Base-by-base conservation (phyloP, 805 yeast genomes). In the Candida parachauliodes region DNA sequence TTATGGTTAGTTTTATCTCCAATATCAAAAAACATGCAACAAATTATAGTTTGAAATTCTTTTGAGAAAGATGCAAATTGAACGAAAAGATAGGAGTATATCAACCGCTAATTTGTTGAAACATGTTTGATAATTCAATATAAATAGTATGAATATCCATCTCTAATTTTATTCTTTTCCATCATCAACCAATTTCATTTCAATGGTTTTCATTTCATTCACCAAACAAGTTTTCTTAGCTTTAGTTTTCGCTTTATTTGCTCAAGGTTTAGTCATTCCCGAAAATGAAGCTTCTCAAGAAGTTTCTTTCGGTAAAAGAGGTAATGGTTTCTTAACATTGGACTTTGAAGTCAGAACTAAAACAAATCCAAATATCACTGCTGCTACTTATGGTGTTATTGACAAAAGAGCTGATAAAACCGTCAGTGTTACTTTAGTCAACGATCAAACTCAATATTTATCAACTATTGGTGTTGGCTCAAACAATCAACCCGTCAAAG, bases 381-480 rank as follows among this genome's bases (percentile, higher is more conserved):
- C 36, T 21, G 26, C 34, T 30, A n/a, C n/a, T n/a, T 22, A 22
- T 16, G 32, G 8, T 36, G 23, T 24, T 25, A 23, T 29, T 17
- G 31, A 27, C 5, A 27, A 32, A 18, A 33, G 41, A 33, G 41
- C 23, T 20, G 28, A 32, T 12, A 18, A 23, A 32, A 11, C 26
- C 15, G 30, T 27, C 10, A 19, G 10, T 12, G 42, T 33, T 19
- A 25, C 24, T 9, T 28, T 39, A 18, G 17, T 18, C 17, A 39
- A 39, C 25, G 32, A 34, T 22, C 22, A 39, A 12, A 22, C 40
- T 5, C 31, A 7, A 11, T 41, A 33, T 19, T 28, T 37, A 47
- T 48, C 56, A 2, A 39, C 45, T 10, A 36, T 62, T 28, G 34
- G 45, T 18, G 38, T 62, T 12, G 71, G 72, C 5, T 55, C 62